These are phyloP conservation scores for Holtermanniella nyarrowii DNA, from an alignment of 768 basidiomycete species.

Conservation along the genomic window DNA sequence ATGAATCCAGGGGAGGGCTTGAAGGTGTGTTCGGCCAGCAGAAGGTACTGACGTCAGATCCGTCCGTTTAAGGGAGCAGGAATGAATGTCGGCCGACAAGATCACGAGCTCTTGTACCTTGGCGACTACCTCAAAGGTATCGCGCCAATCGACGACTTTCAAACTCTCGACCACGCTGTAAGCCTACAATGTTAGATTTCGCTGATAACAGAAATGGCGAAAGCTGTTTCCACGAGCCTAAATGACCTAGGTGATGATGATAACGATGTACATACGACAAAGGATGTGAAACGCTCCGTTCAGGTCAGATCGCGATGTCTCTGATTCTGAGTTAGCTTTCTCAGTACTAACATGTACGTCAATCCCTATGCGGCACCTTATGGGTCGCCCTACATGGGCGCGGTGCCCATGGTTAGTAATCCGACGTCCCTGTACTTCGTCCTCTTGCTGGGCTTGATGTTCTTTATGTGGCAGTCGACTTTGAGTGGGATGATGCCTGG, in stretches of 20 bases:
- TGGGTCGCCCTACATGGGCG: background rate
- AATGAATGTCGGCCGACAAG: slow-evolving; percentile 50
- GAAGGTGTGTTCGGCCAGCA: slow-evolving; percentile 42
- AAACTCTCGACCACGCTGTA: no score
- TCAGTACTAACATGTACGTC: no score
- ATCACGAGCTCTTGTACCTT: slow-evolving; percentile 62
- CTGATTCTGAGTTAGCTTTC: no score
- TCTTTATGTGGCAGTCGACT: slow-evolving; percentile 24
- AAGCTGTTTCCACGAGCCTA: no score
- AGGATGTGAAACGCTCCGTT: no score
- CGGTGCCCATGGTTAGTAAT: background rate
- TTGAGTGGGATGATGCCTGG: slow-evolving; percentile 23
- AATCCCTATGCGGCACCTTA: background rate
- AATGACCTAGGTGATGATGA: no score
- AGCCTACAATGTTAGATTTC: no score
- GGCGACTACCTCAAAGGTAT: no score
- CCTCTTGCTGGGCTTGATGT: slow-evolving; percentile 27
- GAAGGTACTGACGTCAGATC: slow-evolving; percentile 42
- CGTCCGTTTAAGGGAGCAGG: slow-evolving; percentile 70
- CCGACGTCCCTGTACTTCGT: slow-evolving; percentile 23
- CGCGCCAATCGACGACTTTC: no score
- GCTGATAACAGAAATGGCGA: no score
- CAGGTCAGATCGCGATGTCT: no score
- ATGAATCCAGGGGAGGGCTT: slow-evolving; percentile 74
- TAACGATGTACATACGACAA: no score